Base-by-base conservation (phyloP, 140 eudicot genomes). In the Ambrosia hybrid region DNA sequence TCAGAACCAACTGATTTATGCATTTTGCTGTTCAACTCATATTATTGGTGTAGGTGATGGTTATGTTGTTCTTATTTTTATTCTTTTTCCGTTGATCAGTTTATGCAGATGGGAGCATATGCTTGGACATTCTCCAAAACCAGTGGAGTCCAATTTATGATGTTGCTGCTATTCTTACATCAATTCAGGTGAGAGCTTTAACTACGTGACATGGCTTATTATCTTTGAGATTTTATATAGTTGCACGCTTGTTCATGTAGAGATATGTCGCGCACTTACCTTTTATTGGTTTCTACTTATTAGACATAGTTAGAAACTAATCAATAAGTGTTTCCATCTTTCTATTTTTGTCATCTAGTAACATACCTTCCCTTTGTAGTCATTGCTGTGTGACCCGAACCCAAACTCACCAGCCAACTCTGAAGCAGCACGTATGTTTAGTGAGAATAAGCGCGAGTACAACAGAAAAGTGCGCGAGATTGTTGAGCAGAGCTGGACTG, bases 111-210 rank as follows among this genome's bases (percentile, higher is more conserved):
- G 96, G 96, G 73, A 89, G 96, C 80, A 89, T 89, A 65, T 89
- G 96, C 73, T 78, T 89, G 83, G 96, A 89, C 78, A 89, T 89
- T 57, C 85, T 89, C 74, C 93, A 89, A 72, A 89, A 86, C 65
- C 93, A 89, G 78, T 89, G 96, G 92, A 89, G 96, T 76, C 96
- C 96, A 5, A 89, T 89, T 37, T 89, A 86, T 82, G 96, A 89
- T 82, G 96, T 89, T 38, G 92, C 92, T 62, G 92, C 92, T 26
- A 89, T 86, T 53, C 87, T 89, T 71, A 89, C 96, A 68, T 89
- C 96, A 60, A 86, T 89, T 60, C 96, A 89, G 96, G 96, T 89
- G 82, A 37, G 73, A 51, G 57, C 53, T 14, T n/a, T 38, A 68
- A 69, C 59, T 34, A 30, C 38, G 0, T 58, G 43, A 63, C 30